phyloP scores from a whole-genome alignment of 148 eudicot species.

The Fagopyrum homotropicum region DNA sequence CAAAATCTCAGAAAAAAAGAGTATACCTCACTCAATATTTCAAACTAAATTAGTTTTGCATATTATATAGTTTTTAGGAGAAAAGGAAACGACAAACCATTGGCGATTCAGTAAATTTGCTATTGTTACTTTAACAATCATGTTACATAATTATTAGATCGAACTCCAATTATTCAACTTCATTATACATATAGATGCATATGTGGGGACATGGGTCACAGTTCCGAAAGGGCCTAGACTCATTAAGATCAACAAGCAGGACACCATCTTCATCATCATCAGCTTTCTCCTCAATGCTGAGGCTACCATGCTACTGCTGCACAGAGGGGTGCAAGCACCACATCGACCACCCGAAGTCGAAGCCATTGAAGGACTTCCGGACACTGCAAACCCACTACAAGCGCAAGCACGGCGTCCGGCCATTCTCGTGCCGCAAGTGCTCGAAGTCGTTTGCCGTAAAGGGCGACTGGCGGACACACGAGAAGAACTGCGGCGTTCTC shows the following conservation, averaged over 20 bases:
- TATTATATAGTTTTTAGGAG: neutral
- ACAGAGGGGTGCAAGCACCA: constrained; percentile 10
- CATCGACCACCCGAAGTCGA: constrained; percentile 8
- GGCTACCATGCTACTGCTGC: constrained; percentile 13
- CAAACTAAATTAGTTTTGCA: neutral
- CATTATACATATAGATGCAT: constrained; percentile 7
- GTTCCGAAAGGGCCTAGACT: constrained; percentile 11
- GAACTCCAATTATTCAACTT: neutral
- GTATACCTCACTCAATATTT: neutral
- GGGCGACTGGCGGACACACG: constrained; percentile 15
- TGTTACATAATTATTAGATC: neutral
- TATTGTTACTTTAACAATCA: neutral
- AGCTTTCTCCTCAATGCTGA: neutral
- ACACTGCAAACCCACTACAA: constrained; percentile 10
- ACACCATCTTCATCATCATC: neutral
- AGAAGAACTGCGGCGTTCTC: constrained; percentile 11
- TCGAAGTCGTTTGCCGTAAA: constrained; percentile 1
- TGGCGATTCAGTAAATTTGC: neutral
- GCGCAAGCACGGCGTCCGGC: constrained; percentile 12
- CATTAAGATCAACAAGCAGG: constrained; percentile 9
- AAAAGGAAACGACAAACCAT: neutral
- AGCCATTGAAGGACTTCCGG: constrained; percentile 11
- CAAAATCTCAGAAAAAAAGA: no score
- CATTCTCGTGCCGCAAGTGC: constrained; percentile 5
- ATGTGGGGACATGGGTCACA: constrained; percentile 15